phyloP scores from a whole-genome alignment of 1,284 basidiomycete genomes.

The Sporisorium sorghi region DNA sequence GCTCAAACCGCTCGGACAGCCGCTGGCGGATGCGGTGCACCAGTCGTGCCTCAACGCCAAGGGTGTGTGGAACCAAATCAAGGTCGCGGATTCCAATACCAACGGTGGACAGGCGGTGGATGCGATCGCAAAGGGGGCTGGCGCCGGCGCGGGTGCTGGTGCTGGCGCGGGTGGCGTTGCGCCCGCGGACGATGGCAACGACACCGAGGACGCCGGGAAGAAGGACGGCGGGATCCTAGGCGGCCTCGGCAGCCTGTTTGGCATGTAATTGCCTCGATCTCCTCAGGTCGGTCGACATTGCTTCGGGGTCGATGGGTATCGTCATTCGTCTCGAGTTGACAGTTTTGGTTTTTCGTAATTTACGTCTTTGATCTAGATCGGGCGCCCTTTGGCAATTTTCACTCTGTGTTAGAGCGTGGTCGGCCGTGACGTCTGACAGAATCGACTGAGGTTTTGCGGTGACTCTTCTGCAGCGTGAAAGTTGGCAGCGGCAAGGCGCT shows the following conservation, averaged over 20 bases:
- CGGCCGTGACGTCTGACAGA: not conserved
- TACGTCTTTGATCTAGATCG: no score
- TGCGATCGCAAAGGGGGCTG: slow-evolving; percentile 14
- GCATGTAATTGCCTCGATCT: slow-evolving; percentile 3
- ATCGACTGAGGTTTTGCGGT: no score
- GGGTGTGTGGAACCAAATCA: slow-evolving; percentile 34
- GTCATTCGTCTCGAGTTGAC: not conserved
- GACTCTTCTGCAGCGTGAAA: slow-evolving; percentile 6
- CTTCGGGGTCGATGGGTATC: no score
- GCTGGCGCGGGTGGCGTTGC: not conserved
- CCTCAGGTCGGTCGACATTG: no score
- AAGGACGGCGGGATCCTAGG: slow-evolving; percentile 12
- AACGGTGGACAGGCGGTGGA: slow-evolving; percentile 25
- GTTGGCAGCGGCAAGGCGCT: not conserved
- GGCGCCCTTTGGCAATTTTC: no score
- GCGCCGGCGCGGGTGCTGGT: not conserved
- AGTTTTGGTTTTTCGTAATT: no score
- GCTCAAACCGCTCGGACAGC: slow-evolving; percentile 31
- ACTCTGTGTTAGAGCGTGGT: slow-evolving; percentile 1
- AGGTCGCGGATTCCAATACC: slow-evolving; percentile 20
- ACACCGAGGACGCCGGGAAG: slow-evolving; percentile 9
- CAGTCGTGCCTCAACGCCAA: slow-evolving; percentile 31
- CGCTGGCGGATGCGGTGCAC: slow-evolving; percentile 20
- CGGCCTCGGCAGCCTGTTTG: slow-evolving; percentile 12
- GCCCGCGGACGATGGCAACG: slow-evolving; percentile 6